phyloP scores from a whole-genome alignment of 1,284 basidiomycete species.

The Stygiomarasmius scandens region DNA sequence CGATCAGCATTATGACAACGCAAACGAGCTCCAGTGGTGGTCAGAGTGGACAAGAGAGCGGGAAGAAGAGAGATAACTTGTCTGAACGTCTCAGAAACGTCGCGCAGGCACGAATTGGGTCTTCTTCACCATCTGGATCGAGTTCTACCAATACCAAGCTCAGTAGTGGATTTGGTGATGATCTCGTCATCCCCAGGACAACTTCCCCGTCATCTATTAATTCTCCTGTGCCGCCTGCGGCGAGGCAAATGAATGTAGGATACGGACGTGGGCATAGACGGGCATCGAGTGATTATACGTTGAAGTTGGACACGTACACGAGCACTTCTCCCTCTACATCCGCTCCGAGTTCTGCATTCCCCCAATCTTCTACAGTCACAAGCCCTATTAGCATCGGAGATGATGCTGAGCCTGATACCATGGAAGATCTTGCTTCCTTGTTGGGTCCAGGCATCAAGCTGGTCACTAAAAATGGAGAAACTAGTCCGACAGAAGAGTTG shows the following conservation, averaged over 20 bases:
- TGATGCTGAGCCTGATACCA: neutral
- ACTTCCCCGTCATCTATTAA: conserved; percentile 6
- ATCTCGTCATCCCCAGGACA: conserved; percentile 4
- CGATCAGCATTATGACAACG: conserved; percentile 5
- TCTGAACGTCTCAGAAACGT: conserved; percentile 42
- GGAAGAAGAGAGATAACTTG: conserved; percentile 34
- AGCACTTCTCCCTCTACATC: neutral
- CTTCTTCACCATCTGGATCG: neutral
- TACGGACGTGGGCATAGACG: neutral
- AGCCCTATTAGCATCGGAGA: neutral
- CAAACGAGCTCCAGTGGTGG: conserved; percentile 15
- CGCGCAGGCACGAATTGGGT: conserved; percentile 26
- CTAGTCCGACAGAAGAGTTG: neutral
- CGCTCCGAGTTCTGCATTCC: neutral
- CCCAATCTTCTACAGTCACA: neutral
- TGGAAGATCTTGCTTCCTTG: conserved; percentile 37
- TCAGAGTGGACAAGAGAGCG: conserved; percentile 7
- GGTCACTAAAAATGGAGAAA: conserved; percentile 37
- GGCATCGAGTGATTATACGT: neutral
- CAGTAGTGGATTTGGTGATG: neutral
- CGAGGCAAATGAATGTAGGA: neutral
- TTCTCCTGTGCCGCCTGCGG: neutral
- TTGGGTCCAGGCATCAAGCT: conserved; percentile 43
- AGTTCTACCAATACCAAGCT: neutral
- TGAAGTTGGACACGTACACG: neutral